Evolutionary conservation across 495 filamentous ascomycete genomes (phyloP), one percentile per base, ranked within the genome.

Genomic region (Gamarada debralockiae): DNA sequence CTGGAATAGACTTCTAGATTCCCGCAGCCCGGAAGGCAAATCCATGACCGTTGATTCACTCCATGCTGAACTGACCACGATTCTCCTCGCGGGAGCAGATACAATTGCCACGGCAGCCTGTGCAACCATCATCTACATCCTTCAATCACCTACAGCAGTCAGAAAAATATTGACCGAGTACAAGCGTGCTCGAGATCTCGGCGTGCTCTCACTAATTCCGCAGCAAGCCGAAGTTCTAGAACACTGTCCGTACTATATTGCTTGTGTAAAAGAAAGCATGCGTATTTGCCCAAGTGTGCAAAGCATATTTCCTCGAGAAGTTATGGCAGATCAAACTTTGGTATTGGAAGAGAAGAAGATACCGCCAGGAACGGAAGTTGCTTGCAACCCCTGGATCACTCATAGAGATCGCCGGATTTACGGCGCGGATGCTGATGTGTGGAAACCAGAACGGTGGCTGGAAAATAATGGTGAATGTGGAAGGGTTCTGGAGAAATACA

Each of bases 31-130:
- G 5, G 66, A 70, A 51, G 78, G 70, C 15, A 71, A 76, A 22
- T 47, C 53, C 2, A 60, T 80, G 5, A 68, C 73, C 10, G 61
- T 73, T 56, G 70, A 73, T 18, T 73, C 79, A 47, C 70, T 81
- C 57, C 73, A 75, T 48, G 75, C 76, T 0, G 80, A 81, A 63
- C 73, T 78, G 18, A 62, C 81, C 2, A 65, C 81, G 0, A 71
- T 82, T 15, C 62, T 83, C 40, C 68, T 85, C 9, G 83, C 82
- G 2, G 82, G 81, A n/a, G 77, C 81, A 7, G 85, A 89, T 53
- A 84, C 84, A 10, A 81, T 77, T 0, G 77, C 79, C 0, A 80
- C 76, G 1, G 69, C 76, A 8, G 74, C 87, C 59, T 73, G 73
- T 41, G 74, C 72, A 1, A 69, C 80, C 36, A 64, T 87, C 38